Evolutionary conservation across 352 stramenopile genomes (phyloP).

Genomic region (Aphanomyces stellatus): DNA sequence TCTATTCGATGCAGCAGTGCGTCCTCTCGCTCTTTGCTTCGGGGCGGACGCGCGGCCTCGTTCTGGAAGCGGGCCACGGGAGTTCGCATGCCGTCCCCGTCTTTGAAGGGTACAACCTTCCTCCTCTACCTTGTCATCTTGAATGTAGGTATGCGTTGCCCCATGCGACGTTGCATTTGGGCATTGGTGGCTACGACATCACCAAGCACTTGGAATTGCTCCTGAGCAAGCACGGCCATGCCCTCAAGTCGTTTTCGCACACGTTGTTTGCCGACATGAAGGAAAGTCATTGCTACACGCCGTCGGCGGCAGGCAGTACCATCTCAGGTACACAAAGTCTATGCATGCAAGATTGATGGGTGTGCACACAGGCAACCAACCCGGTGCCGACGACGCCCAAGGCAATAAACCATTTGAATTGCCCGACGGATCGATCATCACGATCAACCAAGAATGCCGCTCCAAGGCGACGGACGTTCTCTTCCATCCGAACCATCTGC

Average conservation of each 20-base stretch:
- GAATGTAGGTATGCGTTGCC: conserved; percentile 26
- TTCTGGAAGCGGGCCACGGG: conserved; percentile 80
- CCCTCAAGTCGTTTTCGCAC: conserved; percentile 55
- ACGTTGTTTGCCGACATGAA: conserved; percentile 85
- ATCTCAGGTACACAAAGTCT: not conserved
- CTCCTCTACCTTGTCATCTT: not conserved
- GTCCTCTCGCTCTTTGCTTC: conserved; percentile 81
- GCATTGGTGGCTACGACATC: conserved; percentile 66
- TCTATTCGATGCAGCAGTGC: conserved; percentile 81
- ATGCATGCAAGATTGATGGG: not conserved
- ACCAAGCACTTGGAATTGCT: conserved; percentile 61
- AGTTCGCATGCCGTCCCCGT: conserved; percentile 80
- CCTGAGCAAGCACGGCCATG: conserved; percentile 52
- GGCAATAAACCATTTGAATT: conserved; percentile 66
- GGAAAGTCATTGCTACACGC: conserved; percentile 32
- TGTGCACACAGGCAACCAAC: conserved; percentile 8
- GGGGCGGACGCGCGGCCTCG: conserved; percentile 74
- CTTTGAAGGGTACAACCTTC: conserved; percentile 63
- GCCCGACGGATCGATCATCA: conserved; percentile 77
- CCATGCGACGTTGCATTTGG: conserved; percentile 62
- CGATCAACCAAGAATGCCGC: conserved; percentile 72
- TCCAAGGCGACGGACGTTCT: conserved; percentile 61
- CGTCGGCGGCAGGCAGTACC: not conserved
- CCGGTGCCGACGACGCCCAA: not conserved
- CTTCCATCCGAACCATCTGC: conserved; percentile 79